Evolutionary conservation across 2,329 filamentous ascomycete species (phyloP), one percentile per base, ranked within the genome.

Genomic region (Aspergillus amoenus): DNA sequence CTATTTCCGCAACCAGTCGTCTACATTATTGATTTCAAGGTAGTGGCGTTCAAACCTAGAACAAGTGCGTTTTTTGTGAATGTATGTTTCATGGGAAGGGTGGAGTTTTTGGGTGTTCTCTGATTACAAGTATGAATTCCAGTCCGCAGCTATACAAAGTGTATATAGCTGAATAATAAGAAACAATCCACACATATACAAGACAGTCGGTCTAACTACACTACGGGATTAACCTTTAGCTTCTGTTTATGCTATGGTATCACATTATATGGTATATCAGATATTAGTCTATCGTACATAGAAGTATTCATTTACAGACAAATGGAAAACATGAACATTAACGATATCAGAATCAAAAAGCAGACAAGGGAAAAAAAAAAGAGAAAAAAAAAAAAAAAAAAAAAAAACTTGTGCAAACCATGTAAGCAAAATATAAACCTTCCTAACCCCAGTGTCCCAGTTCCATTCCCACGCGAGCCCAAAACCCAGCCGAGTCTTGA

Each of bases 401-500:
- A 50, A 41, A 43, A 58, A n/a, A 27, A 21, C 21, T 21, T 27
- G 47, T 54, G 55, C 41, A 58, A 58, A 17, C 15, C 21, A 41
- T 39, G 15, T 27, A 32, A 18, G 30, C 37, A 55, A 46, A 60
- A 30, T 40, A 55, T 32, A 63, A 45, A 56, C 51, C 21, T 46
- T 13, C 39, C 27, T 43, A 62, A 59, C 61, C 50, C 57, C 61
- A 61, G 52, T 61, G 60, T 57, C 62, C 59, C 47, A 47, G 51
- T 37, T n/a, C 34, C 15, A 37, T n/a, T 37, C 34, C 34, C 15
- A 37, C 5, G 12, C 34, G 34, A 37, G 34, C 34, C 57, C 52
- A 57, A 41, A 37, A 39, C 42, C 41, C 18, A 53, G 60, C 62
- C 64, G 55, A 66, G 61, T 61, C 62, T 57, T 59, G 52, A 62